Base-by-base conservation (phyloP, 108 stramenopile genomes). In the Tribonema minus region DNA sequence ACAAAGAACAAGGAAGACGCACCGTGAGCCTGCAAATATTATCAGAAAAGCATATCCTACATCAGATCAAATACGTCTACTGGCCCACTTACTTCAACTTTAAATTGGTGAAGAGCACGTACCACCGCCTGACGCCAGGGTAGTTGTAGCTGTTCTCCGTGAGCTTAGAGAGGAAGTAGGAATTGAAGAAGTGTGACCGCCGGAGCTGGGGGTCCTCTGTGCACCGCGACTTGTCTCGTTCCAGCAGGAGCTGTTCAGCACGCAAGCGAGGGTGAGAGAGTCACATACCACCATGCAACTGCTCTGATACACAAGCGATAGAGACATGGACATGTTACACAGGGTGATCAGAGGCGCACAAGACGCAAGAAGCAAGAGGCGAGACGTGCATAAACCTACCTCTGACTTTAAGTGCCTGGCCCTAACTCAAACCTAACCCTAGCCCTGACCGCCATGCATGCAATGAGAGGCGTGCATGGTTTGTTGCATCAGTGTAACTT, bases 141-240 rank as follows among this genome's bases (percentile, higher is more conserved):
- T 96, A 96, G 63, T 92, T 90, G 85, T 95, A 96, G 26, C 64
- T 31, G 37, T 92, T 91, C 31, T 92, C 90, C 58, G 91, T 85
- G 25, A 98, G 82, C 71, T 92, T 95, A 34, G 94, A 91, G 23
- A 98, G 87, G 85, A 98, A 96, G 87, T 93, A 98, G 6, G 92
- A 92, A 64, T 93, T 95, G 84, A 94, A 95, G 79, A 94, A 97
- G 77, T 95, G 93, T 35, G 87, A 89, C 28, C 90, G 86, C 34
- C 87, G 87, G 58, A 91, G 72, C 0, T 83, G 70, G 5, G 92
- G 85, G 32, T 90, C 75, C 30, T 37, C 58, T 30, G 81, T 71
- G 67, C 88, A 91, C 70, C 92, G 60, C 83, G 15, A 15, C 46
- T 54, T 54, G 20, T 54, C 46, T 54, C 46, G 9, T 15, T 54